Conservation (phyloP, 345 rosid genomes). For the Carallia brachiata region DNA sequence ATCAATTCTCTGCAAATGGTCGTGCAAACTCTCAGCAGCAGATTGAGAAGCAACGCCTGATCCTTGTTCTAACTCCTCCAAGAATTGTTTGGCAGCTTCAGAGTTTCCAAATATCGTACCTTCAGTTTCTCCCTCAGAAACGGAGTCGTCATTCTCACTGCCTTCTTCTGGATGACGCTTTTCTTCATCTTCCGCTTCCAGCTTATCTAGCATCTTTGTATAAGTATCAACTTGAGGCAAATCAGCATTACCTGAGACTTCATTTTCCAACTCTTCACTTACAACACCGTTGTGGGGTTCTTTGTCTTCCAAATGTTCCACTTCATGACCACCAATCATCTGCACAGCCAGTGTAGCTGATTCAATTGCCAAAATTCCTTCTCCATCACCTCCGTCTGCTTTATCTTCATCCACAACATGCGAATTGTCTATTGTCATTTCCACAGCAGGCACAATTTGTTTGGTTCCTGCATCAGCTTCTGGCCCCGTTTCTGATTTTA, state of each 20-base stretch:
- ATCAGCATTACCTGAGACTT: constrained; percentile 13
- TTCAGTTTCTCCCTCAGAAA: constrained; percentile 61
- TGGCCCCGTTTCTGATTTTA: constrained; percentile 19
- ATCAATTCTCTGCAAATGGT: constrained; percentile 57
- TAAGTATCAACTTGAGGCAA: constrained; percentile 7
- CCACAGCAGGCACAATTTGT: constrained; percentile 18
- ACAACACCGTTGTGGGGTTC: constrained; percentile 4
- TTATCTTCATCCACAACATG: constrained; percentile 20
- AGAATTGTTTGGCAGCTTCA: constrained; percentile 76
- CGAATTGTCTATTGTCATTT: constrained; percentile 15
- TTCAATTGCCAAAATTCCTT: constrained; percentile 23
- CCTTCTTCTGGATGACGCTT: constrained; percentile 27
- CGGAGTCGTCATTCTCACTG: constrained; percentile 45
- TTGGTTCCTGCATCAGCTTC: constrained; percentile 31
- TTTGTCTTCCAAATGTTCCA: constrained; percentile 16
- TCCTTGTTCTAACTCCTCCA: constrained; percentile 72
- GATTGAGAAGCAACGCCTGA: constrained; percentile 53
- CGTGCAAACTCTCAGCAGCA: constrained; percentile 48
- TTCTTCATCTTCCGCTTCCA: constrained; percentile 43
- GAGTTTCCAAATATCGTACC: constrained; percentile 67
- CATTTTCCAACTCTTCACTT: constrained; percentile 14
- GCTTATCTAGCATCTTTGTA: constrained; percentile 24
- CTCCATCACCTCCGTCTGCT: constrained; percentile 33
- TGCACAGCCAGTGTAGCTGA: constrained; percentile 8
- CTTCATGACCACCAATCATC: constrained; percentile 20